phyloP scores from a whole-genome alignment of 768 basidiomycete species.

The Dacryopinax spathularia region DNA sequence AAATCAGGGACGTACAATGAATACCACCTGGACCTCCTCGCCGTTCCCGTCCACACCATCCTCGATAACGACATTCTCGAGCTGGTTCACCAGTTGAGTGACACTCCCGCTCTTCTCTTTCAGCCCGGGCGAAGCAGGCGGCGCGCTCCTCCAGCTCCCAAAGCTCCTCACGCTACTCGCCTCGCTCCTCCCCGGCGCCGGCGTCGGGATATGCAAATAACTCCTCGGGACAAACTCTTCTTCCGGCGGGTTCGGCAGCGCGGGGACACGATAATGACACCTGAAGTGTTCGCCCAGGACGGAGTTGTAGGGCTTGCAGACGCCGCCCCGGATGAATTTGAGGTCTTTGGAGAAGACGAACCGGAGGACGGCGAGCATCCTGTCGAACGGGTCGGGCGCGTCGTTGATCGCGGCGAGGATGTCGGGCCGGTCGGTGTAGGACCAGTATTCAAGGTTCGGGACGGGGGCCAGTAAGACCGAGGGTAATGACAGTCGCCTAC shows the following conservation, averaged over 20 bases:
- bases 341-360: conserved; percentile 88
- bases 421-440: conserved; percentile 82
- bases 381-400: conserved; percentile 78
- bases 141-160: background rate
- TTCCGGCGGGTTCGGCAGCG: conserved; percentile 29
- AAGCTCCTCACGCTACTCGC: background rate
- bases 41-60: background rate
- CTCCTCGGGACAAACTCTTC: conserved; percentile 10
- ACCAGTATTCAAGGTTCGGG: conserved; percentile 94
- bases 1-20: background rate
- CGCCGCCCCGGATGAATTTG: conserved; percentile 80
- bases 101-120: background rate
- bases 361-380: conserved; percentile 83
- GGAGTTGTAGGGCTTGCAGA: conserved; percentile 87
- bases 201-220: conserved; percentile 4
- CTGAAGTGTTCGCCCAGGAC: conserved; percentile 83
- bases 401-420: conserved; percentile 86
- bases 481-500: conserved; percentile 79
- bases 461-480: conserved; percentile 86
- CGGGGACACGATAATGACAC: conserved; percentile 63
- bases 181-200: background rate
- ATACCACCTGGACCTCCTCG: background rate
- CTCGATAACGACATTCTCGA: background rate
- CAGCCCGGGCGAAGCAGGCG: background rate
- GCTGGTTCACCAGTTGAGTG: background rate